Evolutionary conservation across 2,329 filamentous ascomycete species (phyloP), one percentile per base, ranked within the genome.

Genomic region (Scopulariopsis brevicaulis): DNA sequence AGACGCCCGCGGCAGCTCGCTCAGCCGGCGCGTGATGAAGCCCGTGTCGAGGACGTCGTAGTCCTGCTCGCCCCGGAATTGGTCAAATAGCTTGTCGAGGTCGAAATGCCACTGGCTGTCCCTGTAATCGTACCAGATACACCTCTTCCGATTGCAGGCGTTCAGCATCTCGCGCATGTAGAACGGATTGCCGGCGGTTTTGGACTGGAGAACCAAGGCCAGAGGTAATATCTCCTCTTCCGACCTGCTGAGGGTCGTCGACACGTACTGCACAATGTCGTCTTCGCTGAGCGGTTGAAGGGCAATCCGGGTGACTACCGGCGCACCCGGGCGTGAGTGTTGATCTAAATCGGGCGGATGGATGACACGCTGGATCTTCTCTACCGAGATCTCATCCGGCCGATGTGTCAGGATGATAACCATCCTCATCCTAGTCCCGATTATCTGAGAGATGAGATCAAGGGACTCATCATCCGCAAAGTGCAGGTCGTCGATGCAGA

Each of bases 131-230:
- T 96, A 96, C 82, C 86, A 96, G 55, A 96, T 87, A 68, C 89
- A 96, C 63, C 86, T 86, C 67, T 90, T 94, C 48, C 89, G 84
- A 68, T 96, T 86, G 68, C 90, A 95, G 3, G 87, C 86, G 66
- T 89, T 89, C 4, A 96, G 80, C 81, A 96, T 95, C 71, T 96
- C 90, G 58, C 90, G 81, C 69, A 96, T 88, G 66, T 94, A 95
- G 66, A 96, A 96, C 0, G 91, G 87, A 61, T 96, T 96, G 1
- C 92, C 92, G 28, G 82, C 82, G 10, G 89, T 93, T 72, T 94
- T 95, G 65, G 93, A 91, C 68, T 95, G 89, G 6, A 96, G 84
- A 11, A 96, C 89, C 7, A 91, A 82, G 2, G 89, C 88, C 20
- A 97, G 76, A 0, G 91, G 86, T 1, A 89, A 74, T 1, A 94